Conservation (phyloP, 768 basidiomycete genomes). For the Pulveroboletus sp. region DNA sequence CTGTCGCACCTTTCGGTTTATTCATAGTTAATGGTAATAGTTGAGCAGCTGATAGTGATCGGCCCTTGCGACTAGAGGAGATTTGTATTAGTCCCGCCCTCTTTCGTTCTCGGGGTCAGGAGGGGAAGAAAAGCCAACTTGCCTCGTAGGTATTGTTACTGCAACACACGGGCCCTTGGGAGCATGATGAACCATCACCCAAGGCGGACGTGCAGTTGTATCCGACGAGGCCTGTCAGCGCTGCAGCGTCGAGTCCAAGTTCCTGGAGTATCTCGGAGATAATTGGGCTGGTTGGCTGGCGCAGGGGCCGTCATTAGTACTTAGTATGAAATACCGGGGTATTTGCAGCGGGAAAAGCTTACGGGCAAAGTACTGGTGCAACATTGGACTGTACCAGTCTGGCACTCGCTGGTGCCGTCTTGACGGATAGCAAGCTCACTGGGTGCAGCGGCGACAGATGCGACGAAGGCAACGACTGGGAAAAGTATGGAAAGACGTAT, state of each 20-base stretch:
- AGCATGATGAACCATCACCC: slow-evolving; percentile 5
- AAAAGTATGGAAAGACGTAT: slow-evolving; percentile 5
- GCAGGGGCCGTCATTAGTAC: background rate
- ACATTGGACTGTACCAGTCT: slow-evolving; percentile 12
- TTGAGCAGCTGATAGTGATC: slow-evolving; percentile 13
- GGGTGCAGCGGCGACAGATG: slow-evolving; percentile 8
- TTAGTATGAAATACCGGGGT: background rate
- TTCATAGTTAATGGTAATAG: slow-evolving; percentile 5
- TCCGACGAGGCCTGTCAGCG: background rate
- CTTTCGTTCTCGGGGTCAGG: too few species aligned
- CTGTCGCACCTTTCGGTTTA: background rate
- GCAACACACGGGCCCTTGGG: slow-evolving; percentile 18
- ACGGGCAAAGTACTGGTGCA: slow-evolving; percentile 5
- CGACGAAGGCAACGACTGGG: slow-evolving; percentile 9
- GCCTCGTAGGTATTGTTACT: slow-evolving; percentile 8
- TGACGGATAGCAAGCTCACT: background rate
- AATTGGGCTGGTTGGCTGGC: background rate
- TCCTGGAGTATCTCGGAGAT: background rate
- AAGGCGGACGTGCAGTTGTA: background rate
- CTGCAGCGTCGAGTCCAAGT: background rate
- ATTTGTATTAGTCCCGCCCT: background rate
- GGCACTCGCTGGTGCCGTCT: slow-evolving; percentile 1
- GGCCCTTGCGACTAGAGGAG: background rate
- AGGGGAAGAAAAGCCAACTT: background rate
- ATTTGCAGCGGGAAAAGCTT: background rate